Percentiles rank a stretch among this genome's conserved stretches.
These are phyloP conservation scores for Hibiscus syriacus DNA, from an alignment of 345 rosid genomes.

Conservation along the genomic window DNA sequence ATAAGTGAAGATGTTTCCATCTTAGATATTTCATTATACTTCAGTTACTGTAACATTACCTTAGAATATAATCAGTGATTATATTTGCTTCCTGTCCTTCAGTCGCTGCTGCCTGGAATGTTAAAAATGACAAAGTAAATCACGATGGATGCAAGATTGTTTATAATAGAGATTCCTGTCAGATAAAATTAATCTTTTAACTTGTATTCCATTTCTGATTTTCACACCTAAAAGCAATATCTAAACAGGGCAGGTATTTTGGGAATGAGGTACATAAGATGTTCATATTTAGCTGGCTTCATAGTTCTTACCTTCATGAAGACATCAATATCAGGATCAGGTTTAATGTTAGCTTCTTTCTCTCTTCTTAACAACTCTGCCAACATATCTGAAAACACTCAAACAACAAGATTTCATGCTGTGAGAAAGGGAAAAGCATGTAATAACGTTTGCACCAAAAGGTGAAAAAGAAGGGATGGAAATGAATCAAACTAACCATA, in stretches of 20 bases:
- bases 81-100: constrained; percentile 41
- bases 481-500: constrained; percentile 29
- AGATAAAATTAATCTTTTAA: not conserved
- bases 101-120: constrained; percentile 34
- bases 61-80: constrained; percentile 40
- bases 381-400: constrained; percentile 8
- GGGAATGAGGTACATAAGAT: not conserved
- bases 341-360: constrained; percentile 58
- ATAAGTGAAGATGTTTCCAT: not conserved
- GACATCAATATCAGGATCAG: constrained; percentile 72
- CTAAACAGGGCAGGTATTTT: not conserved
- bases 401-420: not conserved
- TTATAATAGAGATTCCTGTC: not conserved
- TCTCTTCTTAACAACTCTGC: constrained; percentile 32
- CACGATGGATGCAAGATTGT: not conserved
- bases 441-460: not conserved
- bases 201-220: not conserved
- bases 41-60: constrained; percentile 18
- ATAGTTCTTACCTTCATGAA: constrained; percentile 63
- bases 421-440: not conserved
- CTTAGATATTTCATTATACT: no score
- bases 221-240: no score
- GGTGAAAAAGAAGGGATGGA: not conserved
- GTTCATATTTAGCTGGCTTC: not conserved
- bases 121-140: not conserved